These are phyloP conservation scores for Septoria petroselini DNA, from an alignment of 2,329 filamentous ascomycete genomes.

Conservation along the genomic window DNA sequence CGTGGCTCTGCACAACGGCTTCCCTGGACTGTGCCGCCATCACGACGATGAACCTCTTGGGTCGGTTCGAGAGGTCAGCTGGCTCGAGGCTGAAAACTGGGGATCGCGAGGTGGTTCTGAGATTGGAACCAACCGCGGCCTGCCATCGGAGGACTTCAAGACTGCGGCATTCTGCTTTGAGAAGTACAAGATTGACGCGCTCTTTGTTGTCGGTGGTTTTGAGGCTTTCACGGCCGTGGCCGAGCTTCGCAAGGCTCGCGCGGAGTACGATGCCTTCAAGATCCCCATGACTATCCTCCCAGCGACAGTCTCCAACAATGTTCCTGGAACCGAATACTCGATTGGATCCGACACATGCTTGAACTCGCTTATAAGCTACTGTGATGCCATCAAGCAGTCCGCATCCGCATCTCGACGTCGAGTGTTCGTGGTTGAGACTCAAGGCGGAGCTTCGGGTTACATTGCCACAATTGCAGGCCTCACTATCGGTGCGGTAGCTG, in stretches of 20 bases:
- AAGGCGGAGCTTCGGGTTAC: conserved; percentile 92
- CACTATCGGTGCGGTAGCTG: conserved; percentile 84
- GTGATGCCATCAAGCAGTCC: conserved; percentile 95
- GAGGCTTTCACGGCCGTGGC: conserved; percentile 92
- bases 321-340: conserved; percentile 95
- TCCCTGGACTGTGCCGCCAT: conserved; percentile 88
- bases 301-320: conserved; percentile 98
- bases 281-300: conserved; percentile 90
- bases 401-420: conserved; percentile 88
- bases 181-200: conserved; percentile 81
- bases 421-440: conserved; percentile 97
- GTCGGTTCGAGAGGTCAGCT: conserved; percentile 79
- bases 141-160: conserved; percentile 83
- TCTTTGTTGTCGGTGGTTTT: conserved; percentile 88
- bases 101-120: conserved; percentile 95
- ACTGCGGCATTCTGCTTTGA: conserved; percentile 78
- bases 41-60: conserved; percentile 78
- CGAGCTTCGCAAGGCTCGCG: conserved; percentile 76
- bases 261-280: conserved; percentile 77
- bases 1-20: conserved; percentile 92
- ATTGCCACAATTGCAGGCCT: conserved; percentile 87
- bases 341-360: conserved; percentile 94
- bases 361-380: conserved; percentile 91
- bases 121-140: conserved; percentile 93
- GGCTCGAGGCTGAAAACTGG: conserved; percentile 94